Evolutionary conservation across 2,329 filamentous ascomycete species (phyloP).

Genomic region (Colletotrichum australisinense): DNA sequence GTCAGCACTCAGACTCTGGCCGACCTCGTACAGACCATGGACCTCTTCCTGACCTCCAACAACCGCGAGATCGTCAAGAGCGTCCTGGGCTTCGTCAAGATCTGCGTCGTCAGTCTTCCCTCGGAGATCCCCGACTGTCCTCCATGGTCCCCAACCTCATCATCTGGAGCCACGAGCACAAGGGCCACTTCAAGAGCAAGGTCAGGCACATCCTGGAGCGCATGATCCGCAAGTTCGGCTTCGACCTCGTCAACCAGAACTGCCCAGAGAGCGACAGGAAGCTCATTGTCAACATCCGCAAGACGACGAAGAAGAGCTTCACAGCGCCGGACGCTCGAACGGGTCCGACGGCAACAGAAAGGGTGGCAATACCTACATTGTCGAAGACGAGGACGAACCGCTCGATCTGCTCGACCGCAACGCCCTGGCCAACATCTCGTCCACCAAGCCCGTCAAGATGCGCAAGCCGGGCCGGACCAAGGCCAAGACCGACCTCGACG

Average conservation of each 20-base stretch:
- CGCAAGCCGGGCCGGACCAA: conserved; percentile 71
- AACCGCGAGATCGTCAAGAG: conserved; percentile 97
- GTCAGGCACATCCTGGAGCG: conserved; percentile 98
- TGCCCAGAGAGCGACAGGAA: conserved; percentile 91
- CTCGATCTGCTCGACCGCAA: conserved; percentile 92
- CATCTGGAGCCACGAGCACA: conserved; percentile 98
- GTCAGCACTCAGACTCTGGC: conserved; percentile 77
- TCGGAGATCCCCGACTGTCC: conserved; percentile 80
- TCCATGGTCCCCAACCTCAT: conserved; percentile 90
- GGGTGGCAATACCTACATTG: conserved; percentile 82
- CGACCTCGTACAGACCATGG: conserved; percentile 93
- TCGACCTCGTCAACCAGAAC: conserved; percentile 80
- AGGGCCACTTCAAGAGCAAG: conserved; percentile 95
- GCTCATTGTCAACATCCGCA: conserved; percentile 92
- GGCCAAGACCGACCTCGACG: conserved; percentile 79
- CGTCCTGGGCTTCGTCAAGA: conserved; percentile 95
- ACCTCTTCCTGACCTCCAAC: conserved; percentile 94
- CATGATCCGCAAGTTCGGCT: conserved; percentile 91
- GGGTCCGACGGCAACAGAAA: conserved; percentile 70
- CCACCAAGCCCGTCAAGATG: conserved; percentile 81
- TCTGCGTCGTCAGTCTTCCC: conserved; percentile 89
- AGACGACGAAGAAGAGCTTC: too few relatives aligned
- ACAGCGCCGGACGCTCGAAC: too few relatives aligned
- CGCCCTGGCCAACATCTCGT: conserved; percentile 92
- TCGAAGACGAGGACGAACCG: conserved; percentile 94